Evolutionary conservation across 163 green algal genomes (phyloP).

Genomic region (Dunaliella salina): DNA sequence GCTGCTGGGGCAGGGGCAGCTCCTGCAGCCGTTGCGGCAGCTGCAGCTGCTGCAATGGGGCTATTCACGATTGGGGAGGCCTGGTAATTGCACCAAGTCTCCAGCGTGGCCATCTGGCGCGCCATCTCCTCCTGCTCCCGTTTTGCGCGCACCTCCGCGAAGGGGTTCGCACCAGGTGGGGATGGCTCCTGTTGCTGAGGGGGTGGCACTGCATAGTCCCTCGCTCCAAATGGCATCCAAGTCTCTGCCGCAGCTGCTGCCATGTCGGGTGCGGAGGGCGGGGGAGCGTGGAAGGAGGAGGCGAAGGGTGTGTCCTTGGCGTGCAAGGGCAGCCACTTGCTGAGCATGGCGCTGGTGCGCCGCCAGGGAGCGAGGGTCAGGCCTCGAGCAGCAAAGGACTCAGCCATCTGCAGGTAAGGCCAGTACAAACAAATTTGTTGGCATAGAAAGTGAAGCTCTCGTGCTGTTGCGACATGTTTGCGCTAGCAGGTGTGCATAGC

Average conservation of each 20-base stretch:
- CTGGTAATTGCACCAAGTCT: neutral
- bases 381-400: conserved; percentile 52
- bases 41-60: neutral
- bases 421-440: no score
- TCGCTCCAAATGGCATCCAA: neutral
- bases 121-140: neutral
- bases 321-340: conserved; percentile 53
- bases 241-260: neutral
- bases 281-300: conserved; percentile 6
- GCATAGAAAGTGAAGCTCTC: no score
- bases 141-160: neutral
- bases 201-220: neutral
- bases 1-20: no score
- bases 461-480: no score
- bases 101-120: neutral
- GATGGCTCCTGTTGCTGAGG: neutral
- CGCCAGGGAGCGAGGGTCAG: conserved; percentile 69
- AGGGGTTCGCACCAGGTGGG: neutral
- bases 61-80: neutral
- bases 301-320: conserved; percentile 8
- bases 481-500: neutral
- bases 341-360: conserved; percentile 53
- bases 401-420: conserved; percentile 35
- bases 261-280: neutral
- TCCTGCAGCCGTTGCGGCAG: no score